Evolutionary conservation across 768 basidiomycete genomes (phyloP).

Genomic region (Suillus americanus): DNA sequence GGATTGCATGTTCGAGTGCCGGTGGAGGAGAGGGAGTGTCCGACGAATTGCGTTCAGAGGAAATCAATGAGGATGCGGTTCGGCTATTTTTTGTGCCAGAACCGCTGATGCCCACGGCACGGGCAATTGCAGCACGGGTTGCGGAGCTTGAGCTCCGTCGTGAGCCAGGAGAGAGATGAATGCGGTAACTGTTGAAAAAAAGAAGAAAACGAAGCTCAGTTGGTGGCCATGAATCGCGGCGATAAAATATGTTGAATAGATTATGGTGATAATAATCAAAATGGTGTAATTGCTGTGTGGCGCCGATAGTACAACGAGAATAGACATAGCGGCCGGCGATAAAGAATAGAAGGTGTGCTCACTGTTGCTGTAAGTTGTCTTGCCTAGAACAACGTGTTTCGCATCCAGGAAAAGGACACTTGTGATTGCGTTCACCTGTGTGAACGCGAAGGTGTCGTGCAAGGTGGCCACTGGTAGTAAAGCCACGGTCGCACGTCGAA

Average conservation of each 20-base stretch:
- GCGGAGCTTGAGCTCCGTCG: slow-evolving; percentile 57
- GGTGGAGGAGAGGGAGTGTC: slow-evolving; percentile 37
- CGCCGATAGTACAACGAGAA: slow-evolving; percentile 5
- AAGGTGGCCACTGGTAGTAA: slow-evolving; percentile 88
- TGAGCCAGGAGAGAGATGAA: slow-evolving; percentile 79
- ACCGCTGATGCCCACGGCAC: slow-evolving; percentile 33
- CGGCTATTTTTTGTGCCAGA: slow-evolving; percentile 23
- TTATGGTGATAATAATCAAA: not conserved
- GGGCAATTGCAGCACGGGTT: slow-evolving; percentile 57
- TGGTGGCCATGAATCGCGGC: not conserved
- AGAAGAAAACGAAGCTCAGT: slow-evolving; percentile 16
- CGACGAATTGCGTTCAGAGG: slow-evolving; percentile 27
- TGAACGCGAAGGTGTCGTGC: slow-evolving; percentile 88
- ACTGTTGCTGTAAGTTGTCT: slow-evolving; percentile 70
- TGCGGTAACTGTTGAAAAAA: slow-evolving; percentile 58
- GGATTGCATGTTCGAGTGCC: slow-evolving; percentile 43
- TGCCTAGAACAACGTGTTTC: slow-evolving; percentile 88
- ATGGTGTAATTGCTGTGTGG: slow-evolving; percentile 3
- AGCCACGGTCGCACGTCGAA: slow-evolving; percentile 68
- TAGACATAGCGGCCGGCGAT: slow-evolving; percentile 3
- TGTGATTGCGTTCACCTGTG: slow-evolving; percentile 90
- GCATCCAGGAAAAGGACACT: slow-evolving; percentile 94
- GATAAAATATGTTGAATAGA: slow-evolving; percentile 14
- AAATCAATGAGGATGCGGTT: slow-evolving; percentile 21
- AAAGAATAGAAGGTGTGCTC: slow-evolving; percentile 9